Conservation (phyloP, 140 eudicot genomes). For the Erigeron philadelphicus region DNA sequence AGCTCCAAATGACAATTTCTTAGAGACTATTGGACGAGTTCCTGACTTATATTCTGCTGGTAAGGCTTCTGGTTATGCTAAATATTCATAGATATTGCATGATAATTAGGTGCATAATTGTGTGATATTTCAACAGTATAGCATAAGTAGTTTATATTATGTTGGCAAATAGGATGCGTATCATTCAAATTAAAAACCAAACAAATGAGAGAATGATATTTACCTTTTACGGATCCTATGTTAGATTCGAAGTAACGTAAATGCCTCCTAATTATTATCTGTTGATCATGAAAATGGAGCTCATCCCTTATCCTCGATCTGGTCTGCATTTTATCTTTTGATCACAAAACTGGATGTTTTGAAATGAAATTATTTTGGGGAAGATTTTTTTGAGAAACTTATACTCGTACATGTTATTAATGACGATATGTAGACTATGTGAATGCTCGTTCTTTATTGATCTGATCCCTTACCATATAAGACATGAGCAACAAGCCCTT, state of each 20-base stretch:
- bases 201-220: too few relatives aligned
- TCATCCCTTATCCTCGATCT: background rate
- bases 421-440: background rate
- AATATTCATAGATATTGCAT: background rate
- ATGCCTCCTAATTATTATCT: background rate
- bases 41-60: slow-evolving; percentile 47
- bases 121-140: slow-evolving; percentile 1
- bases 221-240: too few relatives aligned
- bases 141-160: background rate
- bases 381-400: background rate
- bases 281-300: background rate
- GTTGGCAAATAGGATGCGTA: background rate
- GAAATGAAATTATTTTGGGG: background rate
- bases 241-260: background rate
- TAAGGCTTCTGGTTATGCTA: slow-evolving; percentile 29
- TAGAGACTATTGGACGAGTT: slow-evolving; percentile 32
- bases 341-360: background rate
- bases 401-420: background rate
- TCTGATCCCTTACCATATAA: background rate
- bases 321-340: slow-evolving; percentile 3
- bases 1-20: slow-evolving; percentile 30
- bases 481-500: background rate
- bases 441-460: too few relatives aligned
- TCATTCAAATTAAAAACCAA: background rate
- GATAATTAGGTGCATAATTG: slow-evolving; percentile 15